These are phyloP conservation scores for Rhizopus delemar DNA, from an alignment of 371 early-diverging fungal species.

Conservation along the genomic window DNA sequence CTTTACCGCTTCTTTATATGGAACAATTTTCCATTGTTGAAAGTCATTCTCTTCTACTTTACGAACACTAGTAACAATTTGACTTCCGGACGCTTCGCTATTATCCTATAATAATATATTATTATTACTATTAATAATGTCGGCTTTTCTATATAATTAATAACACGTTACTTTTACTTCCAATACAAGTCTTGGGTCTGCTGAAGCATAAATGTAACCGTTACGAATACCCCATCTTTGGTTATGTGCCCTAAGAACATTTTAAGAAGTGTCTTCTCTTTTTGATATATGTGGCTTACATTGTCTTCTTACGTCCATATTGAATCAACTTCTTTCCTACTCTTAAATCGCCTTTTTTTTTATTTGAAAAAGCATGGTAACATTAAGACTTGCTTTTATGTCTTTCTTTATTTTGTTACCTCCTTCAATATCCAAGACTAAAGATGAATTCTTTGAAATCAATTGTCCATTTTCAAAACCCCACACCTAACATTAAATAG, in stretches of 20 bases:
- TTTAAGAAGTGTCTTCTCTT: neutral
- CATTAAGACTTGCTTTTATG: neutral
- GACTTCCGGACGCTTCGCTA: constrained; percentile 23
- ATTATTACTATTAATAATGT: neutral
- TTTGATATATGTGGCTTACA: constrained; percentile 21
- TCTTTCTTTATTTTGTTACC: constrained; percentile 25
- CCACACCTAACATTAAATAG: constrained; percentile 30
- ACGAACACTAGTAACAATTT: constrained; percentile 26
- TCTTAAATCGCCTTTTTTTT: constrained; percentile 33
- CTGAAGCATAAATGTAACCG: constrained; percentile 41
- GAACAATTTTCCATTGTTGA: constrained; percentile 45
- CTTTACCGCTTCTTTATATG: constrained; percentile 17
- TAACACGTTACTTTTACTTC: constrained; percentile 31
- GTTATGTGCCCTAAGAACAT: constrained; percentile 38
- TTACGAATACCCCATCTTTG: constrained; percentile 50
- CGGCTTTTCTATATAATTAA: neutral
- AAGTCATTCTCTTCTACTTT: constrained; percentile 32
- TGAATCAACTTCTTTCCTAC: constrained; percentile 32
- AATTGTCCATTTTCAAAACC: constrained; percentile 35
- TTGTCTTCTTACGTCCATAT: constrained; percentile 45
- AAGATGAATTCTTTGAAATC: constrained; percentile 29
- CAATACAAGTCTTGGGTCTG: constrained; percentile 47
- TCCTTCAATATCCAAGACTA: constrained; percentile 45
- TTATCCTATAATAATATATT: constrained; percentile 21
- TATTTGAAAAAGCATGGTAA: neutral